Conservation (phyloP, 2,329 filamentous ascomycete species). For the Onygenales sp. region DNA sequence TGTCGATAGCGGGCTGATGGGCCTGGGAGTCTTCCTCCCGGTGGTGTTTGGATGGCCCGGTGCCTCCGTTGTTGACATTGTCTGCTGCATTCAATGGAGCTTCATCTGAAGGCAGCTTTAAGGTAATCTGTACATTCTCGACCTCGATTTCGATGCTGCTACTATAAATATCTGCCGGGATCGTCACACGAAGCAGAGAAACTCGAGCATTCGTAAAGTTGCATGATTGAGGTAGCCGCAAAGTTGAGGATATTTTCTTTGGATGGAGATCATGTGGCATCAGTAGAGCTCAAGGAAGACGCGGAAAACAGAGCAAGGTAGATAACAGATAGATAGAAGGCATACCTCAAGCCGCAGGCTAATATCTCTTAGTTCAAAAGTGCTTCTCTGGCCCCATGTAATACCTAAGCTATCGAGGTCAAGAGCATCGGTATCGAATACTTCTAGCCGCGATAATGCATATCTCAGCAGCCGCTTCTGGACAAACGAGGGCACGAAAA, state of each 20-base stretch:
- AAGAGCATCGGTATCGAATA: slow-evolving; percentile 78
- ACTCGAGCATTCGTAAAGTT: slow-evolving; percentile 66
- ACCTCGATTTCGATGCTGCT: slow-evolving; percentile 75
- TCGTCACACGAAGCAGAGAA: slow-evolving; percentile 64
- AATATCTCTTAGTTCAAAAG: slow-evolving; percentile 79
- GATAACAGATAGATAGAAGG: slow-evolving; percentile 10
- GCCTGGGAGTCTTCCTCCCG: neutral
- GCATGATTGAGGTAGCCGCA: slow-evolving; percentile 65
- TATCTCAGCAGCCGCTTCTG: slow-evolving; percentile 85
- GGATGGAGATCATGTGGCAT: neutral
- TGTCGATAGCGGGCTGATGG: slow-evolving; percentile 18
- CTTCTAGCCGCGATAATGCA: slow-evolving; percentile 69
- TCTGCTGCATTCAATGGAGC: slow-evolving; percentile 18
- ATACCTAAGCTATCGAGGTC: slow-evolving; percentile 82
- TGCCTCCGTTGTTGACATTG: neutral
- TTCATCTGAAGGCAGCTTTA: slow-evolving; percentile 44
- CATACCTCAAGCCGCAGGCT: slow-evolving; percentile 67
- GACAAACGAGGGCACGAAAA: slow-evolving; percentile 66
- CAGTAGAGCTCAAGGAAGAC: neutral
- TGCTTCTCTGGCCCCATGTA: slow-evolving; percentile 66
- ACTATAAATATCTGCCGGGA: slow-evolving; percentile 80
- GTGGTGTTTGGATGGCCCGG: neutral
- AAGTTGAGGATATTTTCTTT: slow-evolving; percentile 67
- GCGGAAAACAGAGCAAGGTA: slow-evolving; percentile 16
- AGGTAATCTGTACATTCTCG: slow-evolving; percentile 65